A percentile compares a stretch with the other conserved stretches of the same genome.
These are phyloP conservation scores for Penicillium sp. DNA, from an alignment of 2,329 filamentous ascomycete genomes.

Conservation along the genomic window DNA sequence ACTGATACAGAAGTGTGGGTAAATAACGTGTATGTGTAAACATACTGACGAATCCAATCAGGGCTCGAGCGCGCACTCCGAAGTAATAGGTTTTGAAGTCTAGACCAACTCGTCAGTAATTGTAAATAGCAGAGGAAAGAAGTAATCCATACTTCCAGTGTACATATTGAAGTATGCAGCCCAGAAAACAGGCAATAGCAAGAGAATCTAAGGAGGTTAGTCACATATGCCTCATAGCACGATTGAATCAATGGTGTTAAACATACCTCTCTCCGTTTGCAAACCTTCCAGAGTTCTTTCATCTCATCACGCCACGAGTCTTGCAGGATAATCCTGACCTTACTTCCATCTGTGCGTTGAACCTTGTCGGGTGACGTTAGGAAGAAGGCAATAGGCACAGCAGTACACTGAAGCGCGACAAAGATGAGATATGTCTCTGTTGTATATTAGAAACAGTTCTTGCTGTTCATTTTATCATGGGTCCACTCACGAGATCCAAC, in stretches of 20 bases:
- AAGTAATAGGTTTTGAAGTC: constrained; percentile 54
- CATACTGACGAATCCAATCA: constrained; percentile 47
- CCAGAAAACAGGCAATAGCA: constrained; percentile 47
- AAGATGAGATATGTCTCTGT: constrained; percentile 45
- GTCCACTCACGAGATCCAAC: constrained; percentile 21
- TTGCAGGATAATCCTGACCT: constrained; percentile 39
- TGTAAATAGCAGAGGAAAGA: not conserved
- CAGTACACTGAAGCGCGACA: constrained; percentile 40
- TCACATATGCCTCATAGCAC: not conserved
- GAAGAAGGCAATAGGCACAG: constrained; percentile 40
- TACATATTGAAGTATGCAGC: constrained; percentile 49
- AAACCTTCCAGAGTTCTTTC: constrained; percentile 35
- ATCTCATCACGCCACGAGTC: constrained; percentile 43
- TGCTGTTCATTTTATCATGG: not conserved
- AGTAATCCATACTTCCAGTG: constrained; percentile 29
- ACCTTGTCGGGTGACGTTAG: constrained; percentile 44
- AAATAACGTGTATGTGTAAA: not conserved
- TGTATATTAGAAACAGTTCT: not conserved
- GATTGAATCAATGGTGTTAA: not conserved
- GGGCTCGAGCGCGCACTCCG: constrained; percentile 46
- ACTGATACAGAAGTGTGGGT: not conserved
- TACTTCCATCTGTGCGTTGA: constrained; percentile 42
- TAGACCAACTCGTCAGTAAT: constrained; percentile 1
- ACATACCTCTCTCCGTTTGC: constrained; percentile 21
- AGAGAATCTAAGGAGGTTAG: constrained; percentile 33